A percentile compares a stretch with the other conserved stretches of the same genome.
phyloP scores from a whole-genome alignment of 441 rosid genomes.

The Corymbia calophylla region DNA sequence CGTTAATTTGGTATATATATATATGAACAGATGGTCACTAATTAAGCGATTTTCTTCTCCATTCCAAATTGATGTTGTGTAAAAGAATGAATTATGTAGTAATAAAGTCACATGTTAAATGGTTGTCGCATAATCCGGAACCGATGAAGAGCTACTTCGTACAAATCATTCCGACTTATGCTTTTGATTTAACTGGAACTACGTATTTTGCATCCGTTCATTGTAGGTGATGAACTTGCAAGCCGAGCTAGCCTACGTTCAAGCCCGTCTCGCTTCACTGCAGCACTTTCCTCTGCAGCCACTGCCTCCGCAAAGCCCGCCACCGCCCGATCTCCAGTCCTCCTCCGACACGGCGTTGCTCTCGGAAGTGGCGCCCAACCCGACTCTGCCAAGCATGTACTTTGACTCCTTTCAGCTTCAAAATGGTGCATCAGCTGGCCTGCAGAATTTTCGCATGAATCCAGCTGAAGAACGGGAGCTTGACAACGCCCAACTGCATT shows the following conservation, averaged over 20 bases:
- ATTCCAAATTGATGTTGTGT: neutral
- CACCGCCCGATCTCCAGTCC: conserved; percentile 7
- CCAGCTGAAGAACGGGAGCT: conserved; percentile 9
- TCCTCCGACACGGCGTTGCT: conserved; percentile 4
- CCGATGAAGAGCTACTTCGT: neutral
- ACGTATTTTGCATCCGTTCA: neutral
- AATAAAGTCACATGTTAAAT: neutral
- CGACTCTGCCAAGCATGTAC: conserved; percentile 4
- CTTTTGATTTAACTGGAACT: neutral
- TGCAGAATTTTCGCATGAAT: conserved; percentile 2
- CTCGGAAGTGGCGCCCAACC: conserved; percentile 14
- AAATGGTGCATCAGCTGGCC: conserved; percentile 7
- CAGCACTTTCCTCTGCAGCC: conserved; percentile 26
- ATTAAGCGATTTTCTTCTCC: neutral
- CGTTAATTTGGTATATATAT: neutral
- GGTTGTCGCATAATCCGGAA: neutral
- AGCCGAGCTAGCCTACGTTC: conserved; percentile 59
- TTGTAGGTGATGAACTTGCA: conserved; percentile 62
- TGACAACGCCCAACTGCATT: conserved; percentile 29
- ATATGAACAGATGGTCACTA: neutral
- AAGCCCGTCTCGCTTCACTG: conserved; percentile 50
- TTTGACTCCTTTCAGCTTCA: conserved; percentile 19
- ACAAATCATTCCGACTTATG: neutral
- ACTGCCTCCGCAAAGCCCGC: neutral
- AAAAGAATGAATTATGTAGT: neutral